Evolutionary conservation across 148 eudicot species (phyloP).

Genomic region (Chenopodium berlandieri): DNA sequence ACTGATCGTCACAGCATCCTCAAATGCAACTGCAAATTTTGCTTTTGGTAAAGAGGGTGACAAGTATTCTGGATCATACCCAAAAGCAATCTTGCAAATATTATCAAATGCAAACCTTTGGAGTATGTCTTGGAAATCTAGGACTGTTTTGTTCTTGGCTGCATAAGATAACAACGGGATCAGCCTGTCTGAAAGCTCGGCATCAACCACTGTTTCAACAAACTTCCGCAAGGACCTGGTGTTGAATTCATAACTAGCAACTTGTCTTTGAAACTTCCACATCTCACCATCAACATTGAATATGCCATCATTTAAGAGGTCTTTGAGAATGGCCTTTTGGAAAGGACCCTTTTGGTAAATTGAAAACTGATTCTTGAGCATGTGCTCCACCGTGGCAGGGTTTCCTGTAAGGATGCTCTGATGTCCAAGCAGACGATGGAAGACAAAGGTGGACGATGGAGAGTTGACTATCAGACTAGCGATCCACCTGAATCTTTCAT

Average conservation of each 20-base stretch:
- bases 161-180: slow-evolving; percentile 34
- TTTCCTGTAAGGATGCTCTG: slow-evolving; percentile 7
- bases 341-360: slow-evolving; percentile 37
- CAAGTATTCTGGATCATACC: slow-evolving; percentile 44
- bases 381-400: slow-evolving; percentile 25
- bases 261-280: slow-evolving; percentile 55
- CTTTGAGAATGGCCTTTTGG: slow-evolving; percentile 11
- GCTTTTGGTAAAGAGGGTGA: slow-evolving; percentile 30
- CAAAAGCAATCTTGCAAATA: slow-evolving; percentile 43
- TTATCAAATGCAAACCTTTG: slow-evolving; percentile 35
- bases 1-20: slow-evolving; percentile 36
- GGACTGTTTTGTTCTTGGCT: slow-evolving; percentile 18
- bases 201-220: slow-evolving; percentile 43
- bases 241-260: slow-evolving; percentile 48
- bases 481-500: slow-evolving; percentile 20
- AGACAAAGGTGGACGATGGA: slow-evolving; percentile 17
- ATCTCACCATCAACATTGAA: slow-evolving; percentile 41
- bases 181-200: slow-evolving; percentile 41
- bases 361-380: slow-evolving; percentile 24
- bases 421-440: slow-evolving; percentile 20
- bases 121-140: slow-evolving; percentile 32
- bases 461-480: slow-evolving; percentile 23
- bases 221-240: slow-evolving; percentile 41
- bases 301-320: slow-evolving; percentile 48
- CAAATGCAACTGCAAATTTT: slow-evolving; percentile 39